Evolutionary conservation across 768 basidiomycete species (phyloP).

Genomic region (Cubamyces sp.): DNA sequence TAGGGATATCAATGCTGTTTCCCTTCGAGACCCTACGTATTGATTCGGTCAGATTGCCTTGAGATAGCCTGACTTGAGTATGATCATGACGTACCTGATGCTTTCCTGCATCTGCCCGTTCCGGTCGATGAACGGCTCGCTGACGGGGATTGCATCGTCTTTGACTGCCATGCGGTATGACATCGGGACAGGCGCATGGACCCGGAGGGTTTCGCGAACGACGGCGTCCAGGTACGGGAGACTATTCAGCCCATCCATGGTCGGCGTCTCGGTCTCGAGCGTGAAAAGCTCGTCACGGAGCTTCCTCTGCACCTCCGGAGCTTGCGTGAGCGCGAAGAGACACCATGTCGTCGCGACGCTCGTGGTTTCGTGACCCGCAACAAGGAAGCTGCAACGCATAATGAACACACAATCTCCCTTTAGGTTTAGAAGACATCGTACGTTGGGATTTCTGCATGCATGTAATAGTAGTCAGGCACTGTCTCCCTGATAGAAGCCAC

Average conservation of each 20-base stretch:
- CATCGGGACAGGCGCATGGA: constrained; percentile 58
- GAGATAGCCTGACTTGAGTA: too few species aligned
- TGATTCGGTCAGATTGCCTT: too few species aligned
- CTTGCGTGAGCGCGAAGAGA: constrained; percentile 43
- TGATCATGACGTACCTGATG: constrained; percentile 41
- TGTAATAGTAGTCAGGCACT: too few species aligned
- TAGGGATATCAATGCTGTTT: constrained; percentile 49
- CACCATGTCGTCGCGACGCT: constrained; percentile 43
- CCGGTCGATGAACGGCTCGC: constrained; percentile 34
- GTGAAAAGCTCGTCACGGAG: constrained; percentile 46
- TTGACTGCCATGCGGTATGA: constrained; percentile 45
- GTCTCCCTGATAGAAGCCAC: too few species aligned
- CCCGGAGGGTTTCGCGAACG: constrained; percentile 60
- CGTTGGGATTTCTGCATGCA: constrained; percentile 30
- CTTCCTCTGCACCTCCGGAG: constrained; percentile 41
- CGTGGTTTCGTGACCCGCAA: constrained; percentile 50
- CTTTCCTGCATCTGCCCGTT: constrained; percentile 25
- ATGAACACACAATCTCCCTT: too few species aligned
- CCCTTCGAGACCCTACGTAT: constrained; percentile 32
- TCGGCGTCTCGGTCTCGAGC: constrained; percentile 50
- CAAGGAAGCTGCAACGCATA: constrained; percentile 24
- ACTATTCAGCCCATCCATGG: constrained; percentile 69
- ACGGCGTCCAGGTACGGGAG: constrained; percentile 72
- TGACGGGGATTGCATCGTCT: constrained; percentile 29
- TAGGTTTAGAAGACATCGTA: not conserved